Conservation (phyloP, 495 filamentous ascomycete genomes). For the Staphylotrichum tortipilum region DNA sequence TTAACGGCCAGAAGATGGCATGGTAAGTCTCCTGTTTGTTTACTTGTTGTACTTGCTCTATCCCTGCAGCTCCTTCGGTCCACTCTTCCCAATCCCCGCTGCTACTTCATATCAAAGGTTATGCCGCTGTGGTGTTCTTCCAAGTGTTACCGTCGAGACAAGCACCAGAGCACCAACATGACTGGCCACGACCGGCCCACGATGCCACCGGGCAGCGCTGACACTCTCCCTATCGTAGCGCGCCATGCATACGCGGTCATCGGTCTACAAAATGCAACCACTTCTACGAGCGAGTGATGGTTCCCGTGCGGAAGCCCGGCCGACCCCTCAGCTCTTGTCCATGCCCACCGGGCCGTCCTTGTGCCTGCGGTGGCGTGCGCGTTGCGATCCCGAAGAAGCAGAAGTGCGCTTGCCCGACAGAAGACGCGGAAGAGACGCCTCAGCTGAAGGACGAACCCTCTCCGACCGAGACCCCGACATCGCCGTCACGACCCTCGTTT, state of each 20-base stretch:
- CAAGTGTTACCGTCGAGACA: too few relatives aligned
- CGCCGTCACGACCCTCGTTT: slow-evolving; percentile 29
- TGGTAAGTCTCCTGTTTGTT: slow-evolving; percentile 36
- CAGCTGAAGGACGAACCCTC: slow-evolving; percentile 7
- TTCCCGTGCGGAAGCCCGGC: slow-evolving; percentile 73
- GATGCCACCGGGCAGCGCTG: slow-evolving; percentile 9
- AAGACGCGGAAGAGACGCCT: background rate
- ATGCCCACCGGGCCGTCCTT: slow-evolving; percentile 52
- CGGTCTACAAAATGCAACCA: slow-evolving; percentile 79
- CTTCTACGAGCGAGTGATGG: slow-evolving; percentile 60
- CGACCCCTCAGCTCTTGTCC: slow-evolving; percentile 70
- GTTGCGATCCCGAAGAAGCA: slow-evolving; percentile 46
- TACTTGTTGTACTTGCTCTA: too few relatives aligned
- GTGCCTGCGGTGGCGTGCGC: slow-evolving; percentile 41
- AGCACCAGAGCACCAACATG: too few relatives aligned
- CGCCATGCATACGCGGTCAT: slow-evolving; percentile 79
- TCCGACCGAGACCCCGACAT: slow-evolving; percentile 26
- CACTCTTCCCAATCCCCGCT: too few relatives aligned
- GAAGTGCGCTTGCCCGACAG: slow-evolving; percentile 37
- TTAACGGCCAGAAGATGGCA: slow-evolving; percentile 52
- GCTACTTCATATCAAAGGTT: too few relatives aligned
- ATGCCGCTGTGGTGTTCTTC: too few relatives aligned
- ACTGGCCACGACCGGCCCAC: background rate
- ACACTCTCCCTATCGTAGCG: slow-evolving; percentile 39
- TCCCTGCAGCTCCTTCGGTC: too few relatives aligned